Evolutionary conservation across 2,329 filamentous ascomycete species (phyloP).

Genomic region (Xylariaceae sp.): DNA sequence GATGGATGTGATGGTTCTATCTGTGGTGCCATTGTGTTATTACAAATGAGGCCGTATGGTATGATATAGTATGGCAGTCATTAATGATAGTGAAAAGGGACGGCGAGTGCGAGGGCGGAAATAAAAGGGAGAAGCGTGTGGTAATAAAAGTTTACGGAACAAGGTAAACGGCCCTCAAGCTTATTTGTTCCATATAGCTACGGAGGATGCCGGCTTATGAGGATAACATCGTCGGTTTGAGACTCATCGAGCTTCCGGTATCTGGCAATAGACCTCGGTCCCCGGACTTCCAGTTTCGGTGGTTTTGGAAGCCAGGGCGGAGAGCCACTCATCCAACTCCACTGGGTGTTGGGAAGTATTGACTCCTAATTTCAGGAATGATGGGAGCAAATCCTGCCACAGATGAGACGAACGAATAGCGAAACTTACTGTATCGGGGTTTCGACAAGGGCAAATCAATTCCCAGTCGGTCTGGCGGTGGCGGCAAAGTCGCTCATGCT

Average conservation of each 20-base stretch:
- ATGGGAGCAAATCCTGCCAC: not conserved
- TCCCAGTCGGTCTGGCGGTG: conserved; percentile 1
- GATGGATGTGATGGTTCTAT: conserved; percentile 21
- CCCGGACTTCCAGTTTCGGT: conserved; percentile 27
- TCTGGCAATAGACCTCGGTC: conserved; percentile 22
- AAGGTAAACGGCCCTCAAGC: not conserved
- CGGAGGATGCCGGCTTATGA: conserved; percentile 17
- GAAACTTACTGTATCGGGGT: conserved; percentile 21
- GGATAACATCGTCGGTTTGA: conserved; percentile 10
- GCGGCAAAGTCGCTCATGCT: conserved; percentile 16
- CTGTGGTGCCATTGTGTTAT: conserved; percentile 38
- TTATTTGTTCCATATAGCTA: conserved; percentile 1
- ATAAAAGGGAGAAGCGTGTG: not conserved
- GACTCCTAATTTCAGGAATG: not conserved
- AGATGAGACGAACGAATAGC: not conserved
- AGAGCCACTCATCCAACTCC: not conserved
- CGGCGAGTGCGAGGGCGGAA: not conserved
- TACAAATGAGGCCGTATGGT: not conserved
- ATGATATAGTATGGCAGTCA: not conserved
- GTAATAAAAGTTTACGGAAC: not conserved
- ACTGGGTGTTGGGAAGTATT: not conserved
- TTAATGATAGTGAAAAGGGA: not conserved
- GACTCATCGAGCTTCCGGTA: conserved; percentile 18
- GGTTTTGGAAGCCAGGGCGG: conserved; percentile 5
- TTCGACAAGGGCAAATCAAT: not conserved